These are phyloP conservation scores for Penicillium sp. DNA, from an alignment of 2,329 filamentous ascomycete genomes.

Conservation along the genomic window DNA sequence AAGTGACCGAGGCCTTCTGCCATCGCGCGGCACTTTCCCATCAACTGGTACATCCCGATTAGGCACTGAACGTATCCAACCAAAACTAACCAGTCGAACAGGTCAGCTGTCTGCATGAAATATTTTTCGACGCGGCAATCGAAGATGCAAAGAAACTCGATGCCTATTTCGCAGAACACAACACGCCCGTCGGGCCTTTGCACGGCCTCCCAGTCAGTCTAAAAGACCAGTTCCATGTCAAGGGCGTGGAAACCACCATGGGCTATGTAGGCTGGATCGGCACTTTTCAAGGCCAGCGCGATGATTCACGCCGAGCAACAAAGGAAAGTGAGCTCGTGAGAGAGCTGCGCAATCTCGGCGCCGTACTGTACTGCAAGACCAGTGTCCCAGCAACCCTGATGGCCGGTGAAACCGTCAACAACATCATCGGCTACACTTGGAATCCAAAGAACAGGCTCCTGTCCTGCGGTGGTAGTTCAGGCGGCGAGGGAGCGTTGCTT, in stretches of 20 bases:
- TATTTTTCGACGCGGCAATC: slow-evolving; percentile 55
- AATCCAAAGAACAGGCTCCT: slow-evolving; percentile 59
- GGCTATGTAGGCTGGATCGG: slow-evolving; percentile 67
- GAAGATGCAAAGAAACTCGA: slow-evolving; percentile 51
- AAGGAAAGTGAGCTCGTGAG: slow-evolving; percentile 60
- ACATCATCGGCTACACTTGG: slow-evolving; percentile 58
- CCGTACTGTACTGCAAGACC: slow-evolving; percentile 57
- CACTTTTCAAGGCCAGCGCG: slow-evolving; percentile 56
- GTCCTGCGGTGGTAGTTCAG: slow-evolving; percentile 57
- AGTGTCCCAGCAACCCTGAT: slow-evolving; percentile 57
- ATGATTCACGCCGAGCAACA: slow-evolving; percentile 49
- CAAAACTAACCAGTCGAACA: background rate
- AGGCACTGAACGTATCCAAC: background rate
- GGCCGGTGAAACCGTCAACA: slow-evolving; percentile 61
- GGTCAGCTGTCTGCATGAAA: slow-evolving; percentile 55
- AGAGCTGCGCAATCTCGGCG: slow-evolving; percentile 54
- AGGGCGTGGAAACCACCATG: slow-evolving; percentile 57
- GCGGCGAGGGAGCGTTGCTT: slow-evolving; percentile 58
- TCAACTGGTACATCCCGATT: slow-evolving; percentile 48
- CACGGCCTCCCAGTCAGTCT: slow-evolving; percentile 61
- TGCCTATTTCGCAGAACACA: slow-evolving; percentile 43
- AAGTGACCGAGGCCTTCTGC: slow-evolving; percentile 57
- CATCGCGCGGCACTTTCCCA: slow-evolving; percentile 58
- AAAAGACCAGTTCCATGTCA: slow-evolving; percentile 50
- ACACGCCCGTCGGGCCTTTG: slow-evolving; percentile 55